Conservation (phyloP, 129 eudicot species). For the Chrysanthemum lavandulifolium region DNA sequence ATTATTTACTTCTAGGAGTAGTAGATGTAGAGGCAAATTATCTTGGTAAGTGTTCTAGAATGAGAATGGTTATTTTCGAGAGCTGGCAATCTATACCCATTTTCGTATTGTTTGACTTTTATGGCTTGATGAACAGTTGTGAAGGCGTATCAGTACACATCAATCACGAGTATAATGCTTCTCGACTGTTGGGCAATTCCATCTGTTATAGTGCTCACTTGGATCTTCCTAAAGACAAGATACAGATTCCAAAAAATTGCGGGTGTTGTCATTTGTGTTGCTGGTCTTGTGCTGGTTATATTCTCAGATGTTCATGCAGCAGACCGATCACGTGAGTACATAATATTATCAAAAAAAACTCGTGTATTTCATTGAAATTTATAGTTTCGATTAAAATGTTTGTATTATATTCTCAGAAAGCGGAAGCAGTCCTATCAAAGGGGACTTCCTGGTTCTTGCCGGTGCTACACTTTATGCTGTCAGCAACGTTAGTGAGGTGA, state of each 20-base stretch:
- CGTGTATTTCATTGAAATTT: too few species aligned
- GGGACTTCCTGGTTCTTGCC: slow-evolving; percentile 77
- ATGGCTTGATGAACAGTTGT: slow-evolving; percentile 57
- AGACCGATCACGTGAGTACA: slow-evolving; percentile 72
- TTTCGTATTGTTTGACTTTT: slow-evolving; percentile 12
- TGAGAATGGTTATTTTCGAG: not conserved
- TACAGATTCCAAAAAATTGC: slow-evolving; percentile 62
- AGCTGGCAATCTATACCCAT: too few species aligned
- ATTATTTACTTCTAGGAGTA: slow-evolving; percentile 77
- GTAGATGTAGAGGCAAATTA: slow-evolving; percentile 95
- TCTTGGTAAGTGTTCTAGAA: slow-evolving; percentile 58
- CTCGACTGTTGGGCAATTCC: slow-evolving; percentile 99
- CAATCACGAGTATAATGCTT: slow-evolving; percentile 87
- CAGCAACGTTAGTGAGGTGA: slow-evolving; percentile 86
- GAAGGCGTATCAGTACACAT: slow-evolving; percentile 96
- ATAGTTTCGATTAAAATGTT: not conserved
- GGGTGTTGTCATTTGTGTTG: slow-evolving; percentile 80
- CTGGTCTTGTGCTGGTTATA: slow-evolving; percentile 79
- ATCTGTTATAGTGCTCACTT: slow-evolving; percentile 76
- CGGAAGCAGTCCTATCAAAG: slow-evolving; percentile 78
- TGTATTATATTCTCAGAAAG: slow-evolving; percentile 33
- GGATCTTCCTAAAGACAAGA: slow-evolving; percentile 89
- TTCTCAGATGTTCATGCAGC: slow-evolving; percentile 93
- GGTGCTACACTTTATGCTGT: slow-evolving; percentile 92
- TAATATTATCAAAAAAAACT: not conserved